Evolutionary conservation across 257 asterid genomes (phyloP).

Genomic region (Solanum gracilifrons): DNA sequence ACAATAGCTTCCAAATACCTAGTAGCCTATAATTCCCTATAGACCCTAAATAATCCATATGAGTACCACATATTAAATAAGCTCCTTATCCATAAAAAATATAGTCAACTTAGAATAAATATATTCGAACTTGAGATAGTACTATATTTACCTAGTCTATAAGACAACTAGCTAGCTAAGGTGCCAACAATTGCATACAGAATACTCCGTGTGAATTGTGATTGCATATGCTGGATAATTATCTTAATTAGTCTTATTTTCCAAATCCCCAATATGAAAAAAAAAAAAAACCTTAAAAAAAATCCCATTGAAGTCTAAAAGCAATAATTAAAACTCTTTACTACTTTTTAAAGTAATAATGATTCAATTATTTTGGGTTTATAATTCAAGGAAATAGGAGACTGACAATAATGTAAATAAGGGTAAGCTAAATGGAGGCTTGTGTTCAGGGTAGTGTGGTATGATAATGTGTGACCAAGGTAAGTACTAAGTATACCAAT

Average conservation of each 20-base stretch:
- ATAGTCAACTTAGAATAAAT: neutral
- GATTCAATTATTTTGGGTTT: no score
- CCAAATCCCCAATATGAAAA: neutral
- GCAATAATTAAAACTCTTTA: neutral
- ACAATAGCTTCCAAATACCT: neutral
- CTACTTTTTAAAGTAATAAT: neutral
- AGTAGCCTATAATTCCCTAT: neutral
- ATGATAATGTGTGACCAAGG: no score
- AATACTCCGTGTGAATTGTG: neutral
- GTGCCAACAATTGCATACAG: neutral
- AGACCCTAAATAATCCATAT: neutral
- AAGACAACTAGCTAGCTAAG: neutral
- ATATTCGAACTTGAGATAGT: neutral
- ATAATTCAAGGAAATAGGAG: neutral
- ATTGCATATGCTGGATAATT: neutral
- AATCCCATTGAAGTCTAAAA: neutral
- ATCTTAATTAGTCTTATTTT: neutral
- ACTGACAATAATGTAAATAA: neutral
- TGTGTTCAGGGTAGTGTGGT: no score
- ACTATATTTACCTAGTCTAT: neutral
- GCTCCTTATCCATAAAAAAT: neutral
- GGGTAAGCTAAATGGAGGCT: no score
- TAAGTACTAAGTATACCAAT: no score
- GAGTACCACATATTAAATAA: neutral
- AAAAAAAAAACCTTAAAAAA: no score